phyloP scores from a whole-genome alignment of 1,139 yeast genomes.

The Yamadazyma oceani region DNA sequence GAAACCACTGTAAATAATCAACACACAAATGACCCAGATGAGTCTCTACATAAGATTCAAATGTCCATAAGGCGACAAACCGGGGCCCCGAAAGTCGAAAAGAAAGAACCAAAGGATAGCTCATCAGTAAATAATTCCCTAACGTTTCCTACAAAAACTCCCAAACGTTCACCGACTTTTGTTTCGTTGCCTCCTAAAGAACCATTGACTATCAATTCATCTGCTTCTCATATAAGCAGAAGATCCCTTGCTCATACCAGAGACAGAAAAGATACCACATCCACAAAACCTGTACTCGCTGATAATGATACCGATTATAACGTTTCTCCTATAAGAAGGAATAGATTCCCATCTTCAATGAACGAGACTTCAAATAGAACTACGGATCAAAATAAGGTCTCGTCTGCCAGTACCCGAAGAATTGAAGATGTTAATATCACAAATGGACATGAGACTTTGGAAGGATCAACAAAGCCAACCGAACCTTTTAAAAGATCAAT shows the following conservation, averaged over 20 bases:
- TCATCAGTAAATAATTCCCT: neutral
- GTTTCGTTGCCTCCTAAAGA: conserved; percentile 43
- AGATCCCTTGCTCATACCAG: conserved; percentile 9
- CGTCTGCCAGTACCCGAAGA: no score
- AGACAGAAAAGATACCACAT: neutral
- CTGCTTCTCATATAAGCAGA: conserved; percentile 13
- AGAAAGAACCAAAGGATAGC: neutral
- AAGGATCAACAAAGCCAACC: no score
- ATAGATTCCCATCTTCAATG: conserved; percentile 16
- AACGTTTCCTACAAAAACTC: conserved; percentile 20
- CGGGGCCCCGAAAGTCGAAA: conserved; percentile 2
- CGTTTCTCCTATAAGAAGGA: conserved; percentile 16
- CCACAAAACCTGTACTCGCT: no score
- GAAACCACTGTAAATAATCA: neutral
- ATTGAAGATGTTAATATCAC: no score
- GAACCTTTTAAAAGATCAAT: conserved; percentile 1
- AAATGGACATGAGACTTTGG: no score
- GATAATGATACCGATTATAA: neutral
- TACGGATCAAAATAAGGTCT: no score
- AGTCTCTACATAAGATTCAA: conserved; percentile 17
- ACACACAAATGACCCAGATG: conserved; percentile 11
- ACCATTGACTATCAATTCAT: conserved; percentile 32
- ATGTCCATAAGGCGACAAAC: conserved; percentile 17
- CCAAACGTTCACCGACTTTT: conserved; percentile 36
- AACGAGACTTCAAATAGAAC: conserved; percentile 6